Evolutionary conservation across 208 protist species (phyloP).

Genomic region (Crithidia fasciculata): DNA sequence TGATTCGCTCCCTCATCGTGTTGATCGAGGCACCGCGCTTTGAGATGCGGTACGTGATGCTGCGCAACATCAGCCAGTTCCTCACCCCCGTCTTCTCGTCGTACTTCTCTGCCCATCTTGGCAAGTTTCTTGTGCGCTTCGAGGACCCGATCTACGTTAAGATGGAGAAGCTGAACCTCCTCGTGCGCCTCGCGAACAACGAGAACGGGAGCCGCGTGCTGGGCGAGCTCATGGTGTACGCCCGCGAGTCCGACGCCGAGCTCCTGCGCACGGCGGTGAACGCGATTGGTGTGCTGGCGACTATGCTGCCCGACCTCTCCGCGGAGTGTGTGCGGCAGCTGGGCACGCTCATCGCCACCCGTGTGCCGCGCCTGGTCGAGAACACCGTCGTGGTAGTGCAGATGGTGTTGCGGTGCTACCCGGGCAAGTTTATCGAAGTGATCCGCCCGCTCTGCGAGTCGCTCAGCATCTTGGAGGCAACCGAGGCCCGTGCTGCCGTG

Average conservation of each 20-base stretch:
- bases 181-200: conserved; percentile 94
- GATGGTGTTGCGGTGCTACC: conserved; percentile 97
- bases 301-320: conserved; percentile 94
- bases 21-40: conserved; percentile 74
- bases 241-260: conserved; percentile 96
- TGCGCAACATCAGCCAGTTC: conserved; percentile 98
- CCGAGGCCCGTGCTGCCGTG: conserved; percentile 96
- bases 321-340: conserved; percentile 94
- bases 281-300: conserved; percentile 96
- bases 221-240: conserved; percentile 94
- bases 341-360: conserved; percentile 94
- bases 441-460: conserved; percentile 95
- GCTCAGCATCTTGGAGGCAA: conserved; percentile 95
- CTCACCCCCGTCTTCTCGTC: conserved; percentile 73
- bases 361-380: conserved; percentile 97
- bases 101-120: conserved; percentile 77
- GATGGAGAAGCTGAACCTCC: conserved; percentile 98
- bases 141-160: conserved; percentile 99
- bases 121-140: conserved; percentile 98
- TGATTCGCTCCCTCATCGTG: conserved; percentile 91
- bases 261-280: conserved; percentile 96
- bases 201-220: conserved; percentile 91
- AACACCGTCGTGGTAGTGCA: conserved; percentile 97
- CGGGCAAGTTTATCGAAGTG: conserved; percentile 92
- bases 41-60: conserved; percentile 97